Percentiles rank a stretch among this genome's conserved stretches.
Conservation (phyloP, 1,284 basidiomycete species). For the Albatrellus sp. region DNA sequence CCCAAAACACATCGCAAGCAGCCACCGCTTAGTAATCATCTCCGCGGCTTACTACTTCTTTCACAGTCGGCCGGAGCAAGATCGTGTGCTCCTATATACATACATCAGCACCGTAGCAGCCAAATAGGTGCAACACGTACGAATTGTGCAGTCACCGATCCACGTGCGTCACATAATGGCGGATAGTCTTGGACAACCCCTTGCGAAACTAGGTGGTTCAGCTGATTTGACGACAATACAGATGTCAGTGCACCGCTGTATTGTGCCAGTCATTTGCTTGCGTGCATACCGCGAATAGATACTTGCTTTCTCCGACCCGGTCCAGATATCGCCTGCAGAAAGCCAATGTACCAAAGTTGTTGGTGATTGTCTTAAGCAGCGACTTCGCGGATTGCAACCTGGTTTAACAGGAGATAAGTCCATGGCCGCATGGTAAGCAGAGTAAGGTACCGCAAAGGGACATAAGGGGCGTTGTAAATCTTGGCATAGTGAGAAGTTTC, state of each 20-base stretch:
- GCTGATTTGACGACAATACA: slow-evolving; percentile 28
- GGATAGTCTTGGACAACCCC: slow-evolving; percentile 91
- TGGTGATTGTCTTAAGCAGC: slow-evolving; percentile 81
- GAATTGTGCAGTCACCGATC: slow-evolving; percentile 91
- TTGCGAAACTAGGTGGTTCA: slow-evolving; percentile 83
- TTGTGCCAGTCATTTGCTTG: neutral
- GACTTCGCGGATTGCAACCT: slow-evolving; percentile 81
- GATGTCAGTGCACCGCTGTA: slow-evolving; percentile 1
- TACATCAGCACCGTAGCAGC: neutral
- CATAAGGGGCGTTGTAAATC: slow-evolving; percentile 56
- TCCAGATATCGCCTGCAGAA: slow-evolving; percentile 96
- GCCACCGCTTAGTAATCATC: slow-evolving; percentile 57
- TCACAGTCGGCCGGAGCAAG: slow-evolving; percentile 71
- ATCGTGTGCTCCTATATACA: slow-evolving; percentile 78
- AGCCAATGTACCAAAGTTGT: slow-evolving; percentile 90
- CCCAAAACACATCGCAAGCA: neutral
- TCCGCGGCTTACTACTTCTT: slow-evolving; percentile 91
- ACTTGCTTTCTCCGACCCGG: slow-evolving; percentile 87
- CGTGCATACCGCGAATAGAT: slow-evolving; percentile 73
- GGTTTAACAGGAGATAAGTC: slow-evolving; percentile 4
- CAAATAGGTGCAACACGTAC: slow-evolving; percentile 32
- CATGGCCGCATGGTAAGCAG: neutral
- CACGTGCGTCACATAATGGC: slow-evolving; percentile 70
- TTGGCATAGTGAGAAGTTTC: slow-evolving; percentile 92
- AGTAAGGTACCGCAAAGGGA: slow-evolving; percentile 45